Percentiles rank a stretch among this genome's conserved stretches.
These are phyloP conservation scores for Paramecium biaurelia DNA, from an alignment of 73 alveolate species.

Conservation along the genomic window DNA sequence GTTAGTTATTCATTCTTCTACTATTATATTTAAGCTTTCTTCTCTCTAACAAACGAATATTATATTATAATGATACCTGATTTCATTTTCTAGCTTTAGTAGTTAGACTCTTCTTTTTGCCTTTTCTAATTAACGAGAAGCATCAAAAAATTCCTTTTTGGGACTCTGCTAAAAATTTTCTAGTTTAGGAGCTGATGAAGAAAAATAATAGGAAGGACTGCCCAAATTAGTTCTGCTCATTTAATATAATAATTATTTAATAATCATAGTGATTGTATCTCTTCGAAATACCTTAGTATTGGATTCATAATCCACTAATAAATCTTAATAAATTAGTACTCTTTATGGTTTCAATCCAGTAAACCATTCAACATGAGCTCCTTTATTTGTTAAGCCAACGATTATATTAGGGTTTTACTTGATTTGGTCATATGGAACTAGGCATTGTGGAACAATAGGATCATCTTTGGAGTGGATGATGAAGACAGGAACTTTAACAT, in stretches of 20 bases:
- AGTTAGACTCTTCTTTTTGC: constrained; percentile 39
- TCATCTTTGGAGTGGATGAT: constrained; percentile 60
- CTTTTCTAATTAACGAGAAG: not conserved
- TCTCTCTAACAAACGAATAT: not conserved
- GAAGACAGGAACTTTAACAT: constrained; percentile 39
- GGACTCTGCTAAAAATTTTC: constrained; percentile 7
- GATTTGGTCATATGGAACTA: constrained; percentile 37
- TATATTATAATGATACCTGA: not conserved
- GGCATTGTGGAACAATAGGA: constrained; percentile 53
- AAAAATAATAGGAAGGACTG: not conserved
- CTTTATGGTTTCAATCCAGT: constrained; percentile 60
- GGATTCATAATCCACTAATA: constrained; percentile 40
- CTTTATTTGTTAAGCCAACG: constrained; percentile 39
- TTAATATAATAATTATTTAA: not conserved
- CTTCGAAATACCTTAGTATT: constrained; percentile 13
- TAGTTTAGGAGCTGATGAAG: constrained; percentile 25
- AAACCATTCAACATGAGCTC: constrained; percentile 65
- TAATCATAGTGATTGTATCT: not conserved
- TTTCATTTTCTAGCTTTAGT: constrained; percentile 33
- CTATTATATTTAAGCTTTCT: constrained; percentile 9
- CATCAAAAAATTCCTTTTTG: constrained; percentile 35
- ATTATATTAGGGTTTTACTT: constrained; percentile 38
- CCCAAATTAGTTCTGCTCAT: not conserved
- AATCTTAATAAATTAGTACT: not conserved
- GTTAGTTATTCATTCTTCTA: not conserved